Evolutionary conservation across 257 asterid species (phyloP).

Genomic region (Sherardia arvensis): DNA sequence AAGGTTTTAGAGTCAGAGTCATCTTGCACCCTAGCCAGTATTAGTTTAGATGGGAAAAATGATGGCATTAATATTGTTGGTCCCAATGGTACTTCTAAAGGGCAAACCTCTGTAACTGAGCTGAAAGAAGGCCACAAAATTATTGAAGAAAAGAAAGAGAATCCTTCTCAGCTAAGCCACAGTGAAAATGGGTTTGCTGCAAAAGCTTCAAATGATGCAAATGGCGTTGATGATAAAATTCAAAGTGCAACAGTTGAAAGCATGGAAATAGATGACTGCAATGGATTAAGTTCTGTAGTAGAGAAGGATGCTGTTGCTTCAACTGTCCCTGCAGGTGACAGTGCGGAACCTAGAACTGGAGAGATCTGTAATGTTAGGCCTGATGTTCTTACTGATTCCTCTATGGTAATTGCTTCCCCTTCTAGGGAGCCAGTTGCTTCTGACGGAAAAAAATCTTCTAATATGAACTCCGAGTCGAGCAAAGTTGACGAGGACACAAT

Average conservation of each 20-base stretch:
- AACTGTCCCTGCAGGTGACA: conserved; percentile 18
- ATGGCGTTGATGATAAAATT: conserved; percentile 22
- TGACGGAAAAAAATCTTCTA: conserved; percentile 30
- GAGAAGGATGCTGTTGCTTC: conserved; percentile 19
- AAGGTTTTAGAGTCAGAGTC: conserved; percentile 55
- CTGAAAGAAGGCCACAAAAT: conserved; percentile 26
- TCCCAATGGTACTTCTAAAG: conserved; percentile 24
- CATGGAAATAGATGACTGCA: conserved; percentile 24
- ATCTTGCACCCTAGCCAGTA: conserved; percentile 37
- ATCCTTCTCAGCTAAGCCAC: conserved; percentile 29
- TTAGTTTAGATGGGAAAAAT: conserved; percentile 32
- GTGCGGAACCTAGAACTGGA: conserved; percentile 22
- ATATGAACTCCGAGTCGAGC: conserved; percentile 21
- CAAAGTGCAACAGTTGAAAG: conserved; percentile 23
- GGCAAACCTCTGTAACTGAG: conserved; percentile 21
- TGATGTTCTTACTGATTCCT: conserved; percentile 25
- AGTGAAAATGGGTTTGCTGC: conserved; percentile 27
- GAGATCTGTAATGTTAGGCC: conserved; percentile 20
- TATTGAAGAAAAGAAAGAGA: conserved; percentile 33
- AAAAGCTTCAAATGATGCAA: conserved; percentile 27
- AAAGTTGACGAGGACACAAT: conserved; percentile 70
- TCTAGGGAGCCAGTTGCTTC: conserved; percentile 27
- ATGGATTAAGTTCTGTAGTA: conserved; percentile 36
- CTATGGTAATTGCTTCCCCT: conserved; percentile 25
- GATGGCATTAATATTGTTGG: conserved; percentile 26